A percentile compares a stretch with the other conserved stretches of the same genome.
These are phyloP conservation scores for Astrephomene gubernaculifera DNA, from an alignment of 139 green algal species.

Conservation along the genomic window DNA sequence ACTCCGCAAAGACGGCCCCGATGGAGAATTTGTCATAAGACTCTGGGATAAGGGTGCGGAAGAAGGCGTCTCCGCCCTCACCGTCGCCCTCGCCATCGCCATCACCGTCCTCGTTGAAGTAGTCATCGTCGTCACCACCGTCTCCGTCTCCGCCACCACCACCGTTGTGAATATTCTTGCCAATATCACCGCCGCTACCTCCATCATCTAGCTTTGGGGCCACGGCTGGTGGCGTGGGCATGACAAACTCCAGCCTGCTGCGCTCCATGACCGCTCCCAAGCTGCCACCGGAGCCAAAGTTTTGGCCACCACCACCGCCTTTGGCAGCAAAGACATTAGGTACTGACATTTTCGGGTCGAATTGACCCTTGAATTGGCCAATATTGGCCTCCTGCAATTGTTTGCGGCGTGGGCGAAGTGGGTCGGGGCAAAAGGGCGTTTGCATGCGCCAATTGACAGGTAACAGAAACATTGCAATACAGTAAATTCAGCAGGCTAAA, in stretches of 20 bases:
- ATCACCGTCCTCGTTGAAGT: constrained; percentile 82
- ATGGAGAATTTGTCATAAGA: constrained; percentile 94
- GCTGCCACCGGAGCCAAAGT: constrained; percentile 53
- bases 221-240: constrained; percentile 60
- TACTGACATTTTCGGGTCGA: constrained; percentile 44
- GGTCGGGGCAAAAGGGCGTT: no score
- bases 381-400: constrained; percentile 27
- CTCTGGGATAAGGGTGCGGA: constrained; percentile 87
- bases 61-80: constrained; percentile 61
- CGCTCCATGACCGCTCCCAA: constrained; percentile 62
- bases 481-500: no score
- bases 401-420: neutral
- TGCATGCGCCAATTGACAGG: no score
- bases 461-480: no score
- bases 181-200: constrained; percentile 85
- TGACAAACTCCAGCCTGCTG: constrained; percentile 63
- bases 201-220: constrained; percentile 82
- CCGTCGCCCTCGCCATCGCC: constrained; percentile 71
- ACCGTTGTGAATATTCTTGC: constrained; percentile 93
- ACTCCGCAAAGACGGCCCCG: constrained; percentile 83
- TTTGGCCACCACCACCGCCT: constrained; percentile 47
- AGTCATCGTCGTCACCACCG: constrained; percentile 95
- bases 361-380: neutral
- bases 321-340: constrained; percentile 51
- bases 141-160: constrained; percentile 76